Base-by-base conservation (phyloP, 495 filamentous ascomycete species). In the Hyaloscypha bicolor region DNA sequence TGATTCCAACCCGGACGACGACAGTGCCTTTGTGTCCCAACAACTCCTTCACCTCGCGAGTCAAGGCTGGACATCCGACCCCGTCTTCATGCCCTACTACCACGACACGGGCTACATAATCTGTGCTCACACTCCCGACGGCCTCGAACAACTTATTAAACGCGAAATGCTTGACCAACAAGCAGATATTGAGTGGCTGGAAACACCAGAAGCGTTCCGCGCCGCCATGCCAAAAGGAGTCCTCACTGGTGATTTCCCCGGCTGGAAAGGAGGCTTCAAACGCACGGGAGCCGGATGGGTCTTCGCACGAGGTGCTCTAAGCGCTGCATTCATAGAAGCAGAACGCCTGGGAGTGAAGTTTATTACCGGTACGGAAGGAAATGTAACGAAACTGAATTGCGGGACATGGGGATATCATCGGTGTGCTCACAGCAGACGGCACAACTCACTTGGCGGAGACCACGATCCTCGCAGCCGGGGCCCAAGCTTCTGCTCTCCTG, bases 191-290 rank as follows among this genome's bases (percentile, higher is more conserved):
- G 55, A 60, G 37, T 60, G 29, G 37, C 42, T 66, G 8, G 75
- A 77, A 14, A 73, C 77, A 12, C 73, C 80, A 0, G 79, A 80
- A 22, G 80, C 80, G 12, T 86, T 86, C 55, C 79, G 75, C 3
- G 72, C 67, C 9, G 83, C 82, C 4, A 86, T 86, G 84, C 83
- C 83, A 0, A 32, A 78, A 9, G 83, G 83, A 2, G 75, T 85
- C 2, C 65, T 85, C 37, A 85, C 81, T 0, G 84, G 84, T 0
- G 71, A 78, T 0, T 85, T 86, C 57, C 79, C 77, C 0, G 74
- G 74, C 0, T 86, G 84, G 84, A 81, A 80, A 63, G 84, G 84
- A 16, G 82, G 77, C 72, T 74, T 77, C 22, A 81, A 77, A 56
- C 69, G 77, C 16, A 65, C 64, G 3, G 77, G 79, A 21, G 79